Evolutionary conservation across 2,329 filamentous ascomycete genomes (phyloP).

Genomic region (Pestalotiopsis sp.): DNA sequence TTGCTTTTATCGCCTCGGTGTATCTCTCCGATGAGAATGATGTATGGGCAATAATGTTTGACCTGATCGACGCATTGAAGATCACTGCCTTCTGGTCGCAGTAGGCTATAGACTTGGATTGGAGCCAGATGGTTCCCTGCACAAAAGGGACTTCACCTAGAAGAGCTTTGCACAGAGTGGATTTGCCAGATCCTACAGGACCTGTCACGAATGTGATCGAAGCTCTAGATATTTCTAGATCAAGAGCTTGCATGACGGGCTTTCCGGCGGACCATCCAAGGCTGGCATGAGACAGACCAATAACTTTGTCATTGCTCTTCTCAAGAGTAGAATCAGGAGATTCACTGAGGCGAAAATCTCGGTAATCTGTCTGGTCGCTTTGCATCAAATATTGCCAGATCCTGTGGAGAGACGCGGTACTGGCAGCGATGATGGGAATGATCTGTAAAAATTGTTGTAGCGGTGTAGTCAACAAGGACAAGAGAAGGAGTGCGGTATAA

Average conservation of each 20-base stretch:
- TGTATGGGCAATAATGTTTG: constrained; percentile 31
- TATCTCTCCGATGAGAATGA: constrained; percentile 26
- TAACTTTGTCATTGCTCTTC: not conserved
- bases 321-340: not conserved
- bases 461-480: not conserved
- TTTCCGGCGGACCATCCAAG: not conserved
- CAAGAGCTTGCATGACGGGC: not conserved
- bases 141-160: constrained; percentile 37
- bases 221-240: constrained; percentile 11
- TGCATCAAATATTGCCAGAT: constrained; percentile 5
- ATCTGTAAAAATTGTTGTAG: constrained; percentile 5
- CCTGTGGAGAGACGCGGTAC: not conserved
- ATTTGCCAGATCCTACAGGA: constrained; percentile 48
- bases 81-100: constrained; percentile 5
- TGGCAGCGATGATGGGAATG: not conserved
- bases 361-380: not conserved
- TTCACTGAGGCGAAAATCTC: not conserved
- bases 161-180: constrained; percentile 43
- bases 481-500: constrained; percentile 4
- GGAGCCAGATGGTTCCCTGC: constrained; percentile 25
- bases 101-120: constrained; percentile 26
- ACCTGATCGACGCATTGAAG: constrained; percentile 14
- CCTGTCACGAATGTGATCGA: constrained; percentile 38
- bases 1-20: constrained; percentile 23
- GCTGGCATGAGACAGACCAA: not conserved